Evolutionary conservation across 305 asterid genomes (phyloP).

Genomic region (Withania somnifera): DNA sequence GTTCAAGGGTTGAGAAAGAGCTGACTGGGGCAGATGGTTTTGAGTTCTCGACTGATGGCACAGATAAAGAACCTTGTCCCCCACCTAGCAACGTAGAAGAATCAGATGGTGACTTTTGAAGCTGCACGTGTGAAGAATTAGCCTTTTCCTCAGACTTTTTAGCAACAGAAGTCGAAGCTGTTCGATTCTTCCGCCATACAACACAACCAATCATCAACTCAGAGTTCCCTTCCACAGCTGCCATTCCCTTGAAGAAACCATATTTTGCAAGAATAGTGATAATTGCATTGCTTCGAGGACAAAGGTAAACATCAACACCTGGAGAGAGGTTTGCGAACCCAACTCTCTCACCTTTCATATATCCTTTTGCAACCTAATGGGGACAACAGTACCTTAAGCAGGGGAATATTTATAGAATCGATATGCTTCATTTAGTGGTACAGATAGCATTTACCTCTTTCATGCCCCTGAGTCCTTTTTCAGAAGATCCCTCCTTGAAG

Average conservation of each 20-base stretch:
- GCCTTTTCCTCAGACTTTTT: background rate
- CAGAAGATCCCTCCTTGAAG: conserved; percentile 17
- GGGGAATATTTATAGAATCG: background rate
- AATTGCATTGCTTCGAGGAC: conserved; percentile 17
- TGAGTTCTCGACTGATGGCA: background rate
- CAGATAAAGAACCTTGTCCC: background rate
- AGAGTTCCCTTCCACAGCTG: conserved; percentile 10
- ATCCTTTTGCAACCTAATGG: conserved; percentile 15
- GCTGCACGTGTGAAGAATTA: background rate
- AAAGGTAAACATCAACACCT: conserved; percentile 12
- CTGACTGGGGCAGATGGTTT: background rate
- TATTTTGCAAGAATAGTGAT: conserved; percentile 18
- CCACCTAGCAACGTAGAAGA: background rate
- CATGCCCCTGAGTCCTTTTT: conserved; percentile 8
- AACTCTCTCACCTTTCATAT: conserved; percentile 9
- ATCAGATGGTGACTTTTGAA: conserved; percentile 3
- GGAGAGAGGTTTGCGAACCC: conserved; percentile 16
- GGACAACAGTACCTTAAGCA: background rate
- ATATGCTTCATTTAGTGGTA: background rate
- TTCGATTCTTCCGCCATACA: conserved; percentile 18
- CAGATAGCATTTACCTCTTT: conserved; percentile 11
- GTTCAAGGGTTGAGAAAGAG: background rate
- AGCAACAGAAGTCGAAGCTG: background rate
- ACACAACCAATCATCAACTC: conserved; percentile 24
- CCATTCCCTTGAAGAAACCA: conserved; percentile 12